Evolutionary conservation across 768 basidiomycete genomes (phyloP).

Genomic region (Galerina sulciceps): DNA sequence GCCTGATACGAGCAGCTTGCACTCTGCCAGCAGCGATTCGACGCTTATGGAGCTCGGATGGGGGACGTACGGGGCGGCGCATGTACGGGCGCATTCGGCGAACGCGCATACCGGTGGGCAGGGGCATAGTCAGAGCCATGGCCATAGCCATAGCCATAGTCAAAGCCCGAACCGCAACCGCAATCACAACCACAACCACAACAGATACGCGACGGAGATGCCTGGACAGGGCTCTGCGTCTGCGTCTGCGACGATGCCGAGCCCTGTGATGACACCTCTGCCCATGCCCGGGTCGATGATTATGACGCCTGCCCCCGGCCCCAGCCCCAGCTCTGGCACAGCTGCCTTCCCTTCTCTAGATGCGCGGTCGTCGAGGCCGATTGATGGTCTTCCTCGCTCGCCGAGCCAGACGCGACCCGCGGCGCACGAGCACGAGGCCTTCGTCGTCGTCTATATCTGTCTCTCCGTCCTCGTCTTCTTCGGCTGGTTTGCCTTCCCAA

Average conservation of each 20-base stretch:
- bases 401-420: background rate
- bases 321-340: background rate
- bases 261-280: slow-evolving; percentile 6
- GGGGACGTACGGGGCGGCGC: no score
- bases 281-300: slow-evolving; percentile 28
- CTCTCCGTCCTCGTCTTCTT: slow-evolving; percentile 11
- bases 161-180: no score
- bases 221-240: background rate
- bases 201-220: no score
- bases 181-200: no score
- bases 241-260: background rate
- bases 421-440: no score
- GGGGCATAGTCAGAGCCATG: no score
- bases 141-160: no score
- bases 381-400: background rate
- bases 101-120: no score
- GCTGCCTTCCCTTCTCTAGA: background rate
- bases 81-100: no score
- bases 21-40: slow-evolving; percentile 13
- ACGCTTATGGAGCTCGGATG: background rate
- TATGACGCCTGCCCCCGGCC: slow-evolving; percentile 12
- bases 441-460: slow-evolving; percentile 18
- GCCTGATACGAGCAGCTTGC: slow-evolving; percentile 5
- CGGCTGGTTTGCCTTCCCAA: background rate
- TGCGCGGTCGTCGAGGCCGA: background rate